Base-by-base conservation (phyloP, 179 eudicot species). In the Actinidia arguta region DNA sequence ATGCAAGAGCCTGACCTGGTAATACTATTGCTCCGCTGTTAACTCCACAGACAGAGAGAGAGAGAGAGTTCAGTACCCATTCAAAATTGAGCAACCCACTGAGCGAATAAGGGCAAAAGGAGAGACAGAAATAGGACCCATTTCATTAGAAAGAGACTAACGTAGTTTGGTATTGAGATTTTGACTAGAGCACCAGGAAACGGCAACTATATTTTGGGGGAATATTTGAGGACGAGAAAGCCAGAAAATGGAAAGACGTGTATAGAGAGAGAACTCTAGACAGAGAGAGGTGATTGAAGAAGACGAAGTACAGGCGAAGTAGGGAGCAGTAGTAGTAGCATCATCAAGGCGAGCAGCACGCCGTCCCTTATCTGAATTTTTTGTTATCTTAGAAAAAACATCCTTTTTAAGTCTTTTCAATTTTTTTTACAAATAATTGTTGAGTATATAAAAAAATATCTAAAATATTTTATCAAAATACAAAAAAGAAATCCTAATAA, bases 331-430 rank as follows among this genome's bases (percentile, higher is more conserved):
- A 78, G 68, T 20, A 63, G 52, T 42, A 31, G 11, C 0, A 48
- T 14, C 27, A 66, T 72, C 79, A 85, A 89, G 88, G 89, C 55
- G 73, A n/a, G 2, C 11, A 85, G 90, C 90, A 89, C 88, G 92
- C 84, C 83, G 59, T 48, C 12, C 11, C 47, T 31, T 51, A 48
- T 62, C 12, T 71, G 78, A 69, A 62, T 61, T 59, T 72, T 39
- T 69, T 76, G 24, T 24, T 5, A 80, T 71, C 18, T 17, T 9
- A 42, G 56, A 64, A 67, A 36, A 47, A 36, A n/a, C 12, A 16
- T n/a, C n/a, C n/a, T n/a, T n/a, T n/a, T n/a, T 5, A 67, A 67
- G 72, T 64, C 42, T 13, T 64, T 27, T 13, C 46, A 39, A 44
- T 36, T 31, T 31, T 20, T 31, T 67, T 67, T 67, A 61, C 9